Evolutionary conservation across 1,284 basidiomycete genomes (phyloP).

Genomic region (Trametes pubescens): DNA sequence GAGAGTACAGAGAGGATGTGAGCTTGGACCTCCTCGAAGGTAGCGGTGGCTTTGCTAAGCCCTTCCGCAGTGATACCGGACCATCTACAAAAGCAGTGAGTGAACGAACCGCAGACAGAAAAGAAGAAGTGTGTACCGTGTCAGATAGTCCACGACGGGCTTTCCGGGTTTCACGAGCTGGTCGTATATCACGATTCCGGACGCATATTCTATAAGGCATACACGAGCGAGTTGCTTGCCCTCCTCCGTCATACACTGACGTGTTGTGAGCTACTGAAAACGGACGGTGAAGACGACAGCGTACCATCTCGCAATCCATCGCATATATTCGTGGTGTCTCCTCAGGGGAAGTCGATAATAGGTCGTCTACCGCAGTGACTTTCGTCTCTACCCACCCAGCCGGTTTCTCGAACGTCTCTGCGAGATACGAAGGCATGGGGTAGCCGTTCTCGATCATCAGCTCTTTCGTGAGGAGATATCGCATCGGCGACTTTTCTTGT

Average conservation of each 20-base stretch:
- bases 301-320: constrained; percentile 95
- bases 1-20: constrained; percentile 67
- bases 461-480: constrained; percentile 79
- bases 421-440: constrained; percentile 82
- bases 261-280: constrained; percentile 15
- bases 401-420: constrained; percentile 70
- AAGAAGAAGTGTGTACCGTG: constrained; percentile 57
- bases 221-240: constrained; percentile 89
- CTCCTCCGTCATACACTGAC: constrained; percentile 83
- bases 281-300: constrained; percentile 32
- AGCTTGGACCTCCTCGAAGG: constrained; percentile 78
- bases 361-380: constrained; percentile 42
- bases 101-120: background rate
- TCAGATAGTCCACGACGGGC: constrained; percentile 88
- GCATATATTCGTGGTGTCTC: constrained; percentile 60
- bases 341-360: constrained; percentile 36
- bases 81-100: constrained; percentile 58
- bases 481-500: constrained; percentile 66
- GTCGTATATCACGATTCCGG: constrained; percentile 81
- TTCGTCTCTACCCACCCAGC: constrained; percentile 82
- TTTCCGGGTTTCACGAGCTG: constrained; percentile 86
- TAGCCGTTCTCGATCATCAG: constrained; percentile 95
- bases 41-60: constrained; percentile 74
- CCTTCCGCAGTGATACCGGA: constrained; percentile 88
- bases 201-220: constrained; percentile 80